phyloP scores from a whole-genome alignment of 805 yeast genomes.

The Kluyveromyces starmeri region DNA sequence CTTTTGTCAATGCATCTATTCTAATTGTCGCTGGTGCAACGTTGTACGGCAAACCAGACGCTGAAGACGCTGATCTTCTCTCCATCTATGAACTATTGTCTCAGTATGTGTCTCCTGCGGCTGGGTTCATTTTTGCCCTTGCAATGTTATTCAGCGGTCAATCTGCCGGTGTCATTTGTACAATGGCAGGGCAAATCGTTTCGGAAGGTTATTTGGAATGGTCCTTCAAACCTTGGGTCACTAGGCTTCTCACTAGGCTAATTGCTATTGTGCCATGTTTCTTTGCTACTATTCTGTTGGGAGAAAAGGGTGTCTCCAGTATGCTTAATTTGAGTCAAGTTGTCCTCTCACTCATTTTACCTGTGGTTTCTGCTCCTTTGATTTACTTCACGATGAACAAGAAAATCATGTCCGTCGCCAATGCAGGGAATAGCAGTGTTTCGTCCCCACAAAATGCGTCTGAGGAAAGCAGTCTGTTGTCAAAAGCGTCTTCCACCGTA shows the following conservation, averaged over 20 bases:
- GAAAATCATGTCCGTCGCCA: slow-evolving; percentile 51
- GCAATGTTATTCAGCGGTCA: slow-evolving; percentile 90
- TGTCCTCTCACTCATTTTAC: slow-evolving; percentile 67
- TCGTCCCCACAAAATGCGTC: slow-evolving; percentile 20
- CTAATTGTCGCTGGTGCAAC: slow-evolving; percentile 90
- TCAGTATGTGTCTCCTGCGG: slow-evolving; percentile 67
- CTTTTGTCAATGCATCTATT: slow-evolving; percentile 88
- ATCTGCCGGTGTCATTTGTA: slow-evolving; percentile 90
- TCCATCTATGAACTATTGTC: slow-evolving; percentile 68
- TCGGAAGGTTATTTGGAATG: slow-evolving; percentile 82
- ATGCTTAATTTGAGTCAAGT: slow-evolving; percentile 80
- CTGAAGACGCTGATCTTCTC: slow-evolving; percentile 72
- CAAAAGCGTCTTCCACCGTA: slow-evolving; percentile 24
- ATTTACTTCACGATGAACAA: slow-evolving; percentile 70
- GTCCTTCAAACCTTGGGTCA: slow-evolving; percentile 72
- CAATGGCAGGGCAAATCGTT: slow-evolving; percentile 89
- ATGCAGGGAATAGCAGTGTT: slow-evolving; percentile 16
- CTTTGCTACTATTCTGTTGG: slow-evolving; percentile 59
- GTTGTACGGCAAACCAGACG: slow-evolving; percentile 51
- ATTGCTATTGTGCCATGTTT: slow-evolving; percentile 82
- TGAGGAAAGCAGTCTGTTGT: neutral
- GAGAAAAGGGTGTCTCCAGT: slow-evolving; percentile 71
- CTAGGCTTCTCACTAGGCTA: slow-evolving; percentile 72
- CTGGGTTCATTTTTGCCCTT: slow-evolving; percentile 81
- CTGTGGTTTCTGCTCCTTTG: slow-evolving; percentile 83